Evolutionary conservation across 306 rosid species (phyloP), one percentile per base, ranked within the genome.

Genomic region (Neltuma alba): DNA sequence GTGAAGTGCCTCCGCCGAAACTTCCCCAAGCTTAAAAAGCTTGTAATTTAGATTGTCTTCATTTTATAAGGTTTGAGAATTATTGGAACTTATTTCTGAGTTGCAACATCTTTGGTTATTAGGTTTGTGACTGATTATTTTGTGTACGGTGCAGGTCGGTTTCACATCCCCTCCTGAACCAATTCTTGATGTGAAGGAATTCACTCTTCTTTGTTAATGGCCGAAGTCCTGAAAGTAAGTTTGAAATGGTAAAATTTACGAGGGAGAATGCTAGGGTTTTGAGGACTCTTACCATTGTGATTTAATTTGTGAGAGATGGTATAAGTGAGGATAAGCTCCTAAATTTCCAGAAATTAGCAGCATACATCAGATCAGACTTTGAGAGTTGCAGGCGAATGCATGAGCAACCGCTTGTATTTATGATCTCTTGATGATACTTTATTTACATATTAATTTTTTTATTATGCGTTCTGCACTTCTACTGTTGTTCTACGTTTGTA

Each of bases 201-300:
- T 58, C 1, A 2, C 1, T 41, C 2, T 74, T 16, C 6, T 0
- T 10, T 10, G 8, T 2, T 75, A n/a, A n/a, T 1, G 21, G n/a
- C n/a, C 1, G 4, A 9, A 15, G 3, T 63, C 64, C 12, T 0
- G 0, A 2, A 21, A 54, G 3, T 2, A 3, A 66, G 8, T 0
- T 66, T 7, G 44, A 0, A 45, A 25, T 75, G 60, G 36, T 45
- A 16, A 31, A 7, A 14, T 74, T 64, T 41, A 52, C 65, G 3
- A 27, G 55, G 65, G 16, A 54, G 67, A 80, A 74, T 74, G 63
- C 84, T 1, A 44, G 45, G n/a, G 31, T 44, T 31, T 60, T 79
- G 50, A 34, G 45, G 48, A 58, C 38, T 45, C 41, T 58, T 58
- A 28, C 7, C 13, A 58, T 79, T n/a, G n/a, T n/a, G n/a, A n/a